Evolutionary conservation across 1,284 basidiomycete species (phyloP), one percentile per base, ranked within the genome.

Genomic region (Papiliotrema flavescens): DNA sequence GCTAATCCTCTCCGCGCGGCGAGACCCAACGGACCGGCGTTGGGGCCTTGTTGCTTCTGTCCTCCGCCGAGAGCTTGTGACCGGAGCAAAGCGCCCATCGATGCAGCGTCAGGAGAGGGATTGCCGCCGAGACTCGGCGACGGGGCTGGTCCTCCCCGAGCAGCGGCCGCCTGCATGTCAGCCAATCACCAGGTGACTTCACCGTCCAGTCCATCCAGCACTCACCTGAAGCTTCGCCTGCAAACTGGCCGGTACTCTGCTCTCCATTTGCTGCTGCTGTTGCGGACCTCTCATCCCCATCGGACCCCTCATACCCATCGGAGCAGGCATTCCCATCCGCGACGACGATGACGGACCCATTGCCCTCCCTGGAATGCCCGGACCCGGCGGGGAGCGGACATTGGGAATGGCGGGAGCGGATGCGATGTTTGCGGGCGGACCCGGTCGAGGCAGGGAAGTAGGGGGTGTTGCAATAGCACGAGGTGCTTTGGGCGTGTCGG

Each of bases 161-260:
- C 62, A 42, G 67, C 66, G 20, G 64, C 69, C 44, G 64, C 55
- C 67, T 63, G 20, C 37, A 4, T 43, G 23, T 3, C 28, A 26
- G 13, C 2, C 3, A 39, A 44, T 47, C 4, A n/a, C 17, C 13
- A 24, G 32, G 1, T 64, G 71, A 52, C 53, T n/a, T n/a, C n/a
- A n/a, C n/a, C n/a, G 72, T 71, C 62, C 64, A 89, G 51, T 89
- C 89, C 84, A 97, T 89, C n/a, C n/a, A n/a, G n/a, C n/a, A n/a
- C n/a, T n/a, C n/a, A n/a, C n/a, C n/a, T n/a, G n/a, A n/a, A n/a
- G n/a, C 80, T 94, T 96, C 57, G 90, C 90, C 71, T 93, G 91
- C 51, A 98, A 81, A 50, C 85, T 84, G 0, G 93, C 90, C 0
- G 94, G 93, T 59, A 95, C 64, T 39, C 70, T 65, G 20, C 63